These are phyloP conservation scores for Pleodorina starrii DNA, from an alignment of 139 green algal genomes.

Conservation along the genomic window DNA sequence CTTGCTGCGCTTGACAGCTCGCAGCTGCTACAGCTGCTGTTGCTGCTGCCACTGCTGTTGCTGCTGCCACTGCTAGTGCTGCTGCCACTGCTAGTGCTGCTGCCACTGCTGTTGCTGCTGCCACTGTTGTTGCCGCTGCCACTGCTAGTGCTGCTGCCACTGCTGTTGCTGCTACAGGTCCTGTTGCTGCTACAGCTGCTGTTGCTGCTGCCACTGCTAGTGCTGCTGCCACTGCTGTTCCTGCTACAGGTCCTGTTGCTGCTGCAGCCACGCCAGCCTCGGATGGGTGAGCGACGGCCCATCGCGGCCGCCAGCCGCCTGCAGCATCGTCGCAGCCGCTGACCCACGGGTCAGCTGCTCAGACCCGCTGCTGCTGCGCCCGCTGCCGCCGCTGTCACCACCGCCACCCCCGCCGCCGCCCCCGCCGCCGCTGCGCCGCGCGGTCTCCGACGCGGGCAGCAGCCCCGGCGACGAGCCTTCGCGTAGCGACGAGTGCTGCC, in stretches of 20 bases:
- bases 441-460: not conserved
- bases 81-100: too few species aligned
- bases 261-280: not conserved
- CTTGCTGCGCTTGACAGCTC: too few species aligned
- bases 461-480: not conserved
- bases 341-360: not conserved
- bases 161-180: not conserved
- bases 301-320: not conserved
- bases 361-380: not conserved
- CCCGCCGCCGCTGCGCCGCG: not conserved
- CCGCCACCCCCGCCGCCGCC: not conserved
- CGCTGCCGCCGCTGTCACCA: not conserved
- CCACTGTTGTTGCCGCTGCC: too few species aligned
- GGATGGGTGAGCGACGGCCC: not conserved
- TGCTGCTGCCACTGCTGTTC: too few species aligned
- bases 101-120: too few species aligned
- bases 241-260: not conserved
- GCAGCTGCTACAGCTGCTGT: too few species aligned
- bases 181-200: slow-evolving; percentile 8
- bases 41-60: too few species aligned
- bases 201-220: too few species aligned
- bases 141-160: too few species aligned
- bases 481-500: not conserved
- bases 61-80: too few species aligned
- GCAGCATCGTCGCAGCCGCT: not conserved